Base-by-base conservation (phyloP, 1,139 yeast genomes). In the Taphrina confusa region DNA sequence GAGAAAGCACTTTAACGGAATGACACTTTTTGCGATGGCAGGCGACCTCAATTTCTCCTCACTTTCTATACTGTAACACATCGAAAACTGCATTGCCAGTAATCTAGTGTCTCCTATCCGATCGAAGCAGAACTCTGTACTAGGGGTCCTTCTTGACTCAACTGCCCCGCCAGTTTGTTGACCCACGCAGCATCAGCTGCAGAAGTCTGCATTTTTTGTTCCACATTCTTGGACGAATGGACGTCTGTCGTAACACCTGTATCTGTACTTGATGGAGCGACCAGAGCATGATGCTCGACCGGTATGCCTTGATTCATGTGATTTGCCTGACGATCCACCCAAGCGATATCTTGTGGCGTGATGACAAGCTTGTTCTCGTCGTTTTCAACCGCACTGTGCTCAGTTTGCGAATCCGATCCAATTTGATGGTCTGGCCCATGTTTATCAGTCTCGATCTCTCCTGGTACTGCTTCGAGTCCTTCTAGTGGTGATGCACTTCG, bases 241-340 rank as follows among this genome's bases (percentile, higher is more conserved):
- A n/a, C n/a, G n/a, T n/a, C n/a, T n/a, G n/a, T n/a, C n/a, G n/a
- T n/a, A n/a, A n/a, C n/a, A n/a, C 8, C 25, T 18, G 3, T 12
- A 2, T 11, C 25, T 6, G 3, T 37, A 18, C 25, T 25, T 9
- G 14, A 3, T 6, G n/a, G 18, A 18, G 42, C 2, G 42, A 18
- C 25, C 25, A 16, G 42, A 4, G 22, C 23, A 6, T 42, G 30
- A 12, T 42, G 33, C 9, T 9, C 16, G 18, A 42, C 2, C 3
- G 31, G 31, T 11, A 42, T 42, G 5, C 47, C 47, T 27, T 42
- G 47, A n/a, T 30, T 42, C 47, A 42, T 42, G 2, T 42, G 30
- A 9, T 18, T 11, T 14, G 47, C 47, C 11, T 42, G 47, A 9
- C 31, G 30, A 14, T 27, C 20, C 2, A 42, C n/a, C 47, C 47